These are phyloP conservation scores for Mortierella alpina DNA, from an alignment of 192 early-diverging fungal genomes.

Conservation along the genomic window DNA sequence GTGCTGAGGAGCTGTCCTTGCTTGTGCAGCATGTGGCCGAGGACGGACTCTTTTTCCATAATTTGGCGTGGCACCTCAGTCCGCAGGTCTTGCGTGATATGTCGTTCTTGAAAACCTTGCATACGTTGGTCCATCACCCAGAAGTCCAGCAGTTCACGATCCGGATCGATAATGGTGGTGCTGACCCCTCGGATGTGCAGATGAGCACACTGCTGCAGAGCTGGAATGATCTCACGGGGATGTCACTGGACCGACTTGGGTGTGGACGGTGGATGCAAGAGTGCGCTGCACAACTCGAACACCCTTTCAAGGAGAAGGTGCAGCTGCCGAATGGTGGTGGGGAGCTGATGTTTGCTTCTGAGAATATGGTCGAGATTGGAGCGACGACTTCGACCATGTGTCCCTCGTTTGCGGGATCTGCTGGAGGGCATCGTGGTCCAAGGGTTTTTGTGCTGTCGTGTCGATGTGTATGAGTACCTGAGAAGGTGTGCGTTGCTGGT, in stretches of 20 bases:
- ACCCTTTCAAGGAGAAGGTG: constrained; percentile 12
- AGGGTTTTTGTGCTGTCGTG: too few relatives aligned
- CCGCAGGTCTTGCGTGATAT: background rate
- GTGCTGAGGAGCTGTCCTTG: background rate
- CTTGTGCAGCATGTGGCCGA: background rate
- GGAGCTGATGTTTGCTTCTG: constrained; percentile 17
- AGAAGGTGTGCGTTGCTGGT: too few relatives aligned
- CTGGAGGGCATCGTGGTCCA: too few relatives aligned
- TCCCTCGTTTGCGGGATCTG: too few relatives aligned
- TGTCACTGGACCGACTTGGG: constrained; percentile 10
- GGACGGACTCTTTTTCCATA: constrained; percentile 10
- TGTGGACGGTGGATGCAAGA: constrained; percentile 23
- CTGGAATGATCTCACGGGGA: constrained; percentile 21
- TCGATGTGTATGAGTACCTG: too few relatives aligned
- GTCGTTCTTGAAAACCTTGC: constrained; percentile 6
- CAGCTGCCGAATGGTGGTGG: constrained; percentile 4
- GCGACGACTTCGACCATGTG: background rate
- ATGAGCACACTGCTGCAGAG: constrained; percentile 6
- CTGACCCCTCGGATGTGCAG: background rate
- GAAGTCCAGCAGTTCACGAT: constrained; percentile 20
- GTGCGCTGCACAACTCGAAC: background rate
- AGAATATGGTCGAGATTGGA: constrained; percentile 5
- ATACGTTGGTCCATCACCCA: background rate
- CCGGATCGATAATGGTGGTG: constrained; percentile 2
- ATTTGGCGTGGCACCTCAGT: constrained; percentile 12